phyloP scores from a whole-genome alignment of 2,329 filamentous ascomycete genomes.

The Aspergillus pseudotamarii region DNA sequence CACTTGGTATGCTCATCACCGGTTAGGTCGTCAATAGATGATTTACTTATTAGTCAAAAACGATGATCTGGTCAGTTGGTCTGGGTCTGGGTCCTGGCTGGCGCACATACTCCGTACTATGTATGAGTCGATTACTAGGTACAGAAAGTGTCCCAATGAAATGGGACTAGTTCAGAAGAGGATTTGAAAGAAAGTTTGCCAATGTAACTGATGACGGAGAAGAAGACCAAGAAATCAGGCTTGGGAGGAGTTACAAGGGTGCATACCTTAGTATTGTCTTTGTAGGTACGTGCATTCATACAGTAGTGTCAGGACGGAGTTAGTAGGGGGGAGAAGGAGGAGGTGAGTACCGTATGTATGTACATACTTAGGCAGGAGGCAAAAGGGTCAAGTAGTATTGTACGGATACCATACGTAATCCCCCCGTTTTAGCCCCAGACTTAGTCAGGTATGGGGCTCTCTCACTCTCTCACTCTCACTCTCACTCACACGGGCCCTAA shows the following conservation, averaged over 20 bases:
- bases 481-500: constrained; percentile 13
- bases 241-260: background rate
- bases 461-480: constrained; percentile 4
- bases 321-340: background rate
- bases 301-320: background rate
- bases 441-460: constrained; percentile 10
- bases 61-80: background rate
- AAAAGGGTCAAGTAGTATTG: background rate
- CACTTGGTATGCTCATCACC: background rate
- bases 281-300: background rate
- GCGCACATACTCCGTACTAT: background rate
- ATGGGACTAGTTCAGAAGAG: background rate
- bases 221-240: background rate
- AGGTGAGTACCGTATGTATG: background rate
- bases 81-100: background rate
- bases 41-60: background rate
- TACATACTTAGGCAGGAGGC: background rate
- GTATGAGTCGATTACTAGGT: background rate
- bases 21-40: background rate
- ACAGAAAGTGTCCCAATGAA: background rate
- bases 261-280: background rate
- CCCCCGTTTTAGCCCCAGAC: constrained; percentile 15
- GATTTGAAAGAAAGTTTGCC: background rate
- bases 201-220: constrained; percentile 6
- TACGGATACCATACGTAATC: constrained; percentile 5